phyloP scores from a whole-genome alignment of 306 rosid species.

The Quillaja saponaria region DNA sequence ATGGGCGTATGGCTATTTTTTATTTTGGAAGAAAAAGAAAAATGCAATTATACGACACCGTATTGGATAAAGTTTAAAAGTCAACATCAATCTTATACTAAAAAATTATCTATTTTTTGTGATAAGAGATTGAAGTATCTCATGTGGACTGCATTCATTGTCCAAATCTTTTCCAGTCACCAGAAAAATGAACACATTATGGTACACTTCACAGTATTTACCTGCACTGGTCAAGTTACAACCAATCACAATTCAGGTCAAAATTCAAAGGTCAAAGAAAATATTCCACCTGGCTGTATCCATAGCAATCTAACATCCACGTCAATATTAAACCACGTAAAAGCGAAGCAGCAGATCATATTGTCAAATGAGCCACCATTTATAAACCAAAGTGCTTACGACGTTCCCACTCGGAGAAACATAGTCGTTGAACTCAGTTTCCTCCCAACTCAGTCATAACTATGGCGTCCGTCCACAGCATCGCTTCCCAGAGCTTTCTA shows the following conservation, averaged over 20 bases:
- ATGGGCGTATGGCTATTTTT: too few species aligned
- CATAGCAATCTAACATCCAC: background rate
- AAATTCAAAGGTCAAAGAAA: background rate
- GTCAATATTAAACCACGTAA: background rate
- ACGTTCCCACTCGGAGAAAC: conserved; percentile 30
- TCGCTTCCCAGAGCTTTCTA: conserved; percentile 54
- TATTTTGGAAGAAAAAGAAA: too few species aligned
- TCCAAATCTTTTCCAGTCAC: conserved; percentile 2
- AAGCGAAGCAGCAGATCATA: conserved; percentile 13
- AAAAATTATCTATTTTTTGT: conserved; percentile 12
- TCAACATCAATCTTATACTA: too few species aligned
- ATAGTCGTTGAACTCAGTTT: conserved; percentile 4
- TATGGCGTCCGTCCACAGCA: conserved; percentile 69
- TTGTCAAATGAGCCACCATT: background rate
- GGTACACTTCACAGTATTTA: background rate
- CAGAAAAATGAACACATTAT: background rate
- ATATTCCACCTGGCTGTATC: too few species aligned
- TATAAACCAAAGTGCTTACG: conserved; percentile 7
- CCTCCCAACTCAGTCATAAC: conserved; percentile 39
- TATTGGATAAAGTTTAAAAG: too few species aligned
- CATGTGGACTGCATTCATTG: conserved; percentile 43
- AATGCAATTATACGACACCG: too few species aligned
- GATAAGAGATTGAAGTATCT: conserved; percentile 19
- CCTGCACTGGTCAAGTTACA: background rate
- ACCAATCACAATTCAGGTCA: conserved; percentile 11